Base-by-base conservation (phyloP, 163 green algal species). In the Volvox carteri region DNA sequence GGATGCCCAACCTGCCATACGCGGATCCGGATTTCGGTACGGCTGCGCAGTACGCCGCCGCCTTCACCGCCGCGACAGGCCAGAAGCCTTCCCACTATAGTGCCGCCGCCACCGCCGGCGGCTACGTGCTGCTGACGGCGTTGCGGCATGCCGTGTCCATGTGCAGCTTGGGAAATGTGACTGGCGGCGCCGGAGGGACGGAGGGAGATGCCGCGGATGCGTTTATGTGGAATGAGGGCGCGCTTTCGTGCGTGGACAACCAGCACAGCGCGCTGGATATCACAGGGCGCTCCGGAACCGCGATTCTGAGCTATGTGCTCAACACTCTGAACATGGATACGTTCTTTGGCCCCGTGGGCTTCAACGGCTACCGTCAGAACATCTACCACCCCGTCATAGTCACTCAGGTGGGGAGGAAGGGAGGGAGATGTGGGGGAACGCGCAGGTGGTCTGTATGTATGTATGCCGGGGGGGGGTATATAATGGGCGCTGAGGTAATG, bases 231-330 rank as follows among this genome's bases (percentile, higher is more conserved):
- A 65, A 23, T 23, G 54, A 65, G 8, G 68, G 25, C 25, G 68
- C 14, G 35, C 28, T 88, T 35, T 30, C 54, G 35, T 88, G 83
- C 48, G 16, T 37, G 23, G 78, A 50, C 12, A 11, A 42, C 1
- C 44, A 5, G 2, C 25, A 70, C 33, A 8, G 7, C 5, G 12
- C 39, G 92, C 42, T 65, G 28, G 73, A 44, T 25, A 67, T 80
- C 28, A 42, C 42, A 1, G 41, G 44, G 44, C 3, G 4, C 25
- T 23, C 98, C 95, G 35, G 96, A 95, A 18, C 86, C 95, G 42
- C 74, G 97, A 16, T 92, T 35, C 6, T 90, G 44, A 7, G 46
- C 12, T 30, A 83, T 16, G 39, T 75, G 33, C 46, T 90, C 3
- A 54, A 28, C 18, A 46, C 28, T 3, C 14, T 86, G 18, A 72